Conservation (phyloP, 75 land plant genomes). For the Cupressus sempervirens region DNA sequence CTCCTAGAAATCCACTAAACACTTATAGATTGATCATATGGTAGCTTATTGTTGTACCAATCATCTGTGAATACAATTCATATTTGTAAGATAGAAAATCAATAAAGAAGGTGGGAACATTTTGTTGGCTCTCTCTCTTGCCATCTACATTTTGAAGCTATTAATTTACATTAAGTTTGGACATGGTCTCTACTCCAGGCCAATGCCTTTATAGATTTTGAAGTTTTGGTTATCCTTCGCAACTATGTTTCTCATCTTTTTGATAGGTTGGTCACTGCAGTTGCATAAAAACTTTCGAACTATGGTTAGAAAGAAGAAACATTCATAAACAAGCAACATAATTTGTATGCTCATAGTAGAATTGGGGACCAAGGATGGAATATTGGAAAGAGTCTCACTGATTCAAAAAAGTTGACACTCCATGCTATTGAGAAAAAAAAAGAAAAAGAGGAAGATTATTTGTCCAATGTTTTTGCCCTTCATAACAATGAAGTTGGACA, state of each 20-base stretch:
- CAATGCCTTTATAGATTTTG: slow-evolving; percentile 79
- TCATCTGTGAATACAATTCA: too few relatives aligned
- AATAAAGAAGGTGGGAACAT: slow-evolving; percentile 90
- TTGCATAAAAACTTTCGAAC: slow-evolving; percentile 16
- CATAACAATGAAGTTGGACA: slow-evolving; percentile 6
- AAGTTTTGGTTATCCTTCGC: slow-evolving; percentile 63
- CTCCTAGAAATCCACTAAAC: slow-evolving; percentile 92
- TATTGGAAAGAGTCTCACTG: not conserved
- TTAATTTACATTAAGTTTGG: slow-evolving; percentile 98
- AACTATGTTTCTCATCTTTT: slow-evolving; percentile 40
- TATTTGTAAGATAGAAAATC: too few relatives aligned
- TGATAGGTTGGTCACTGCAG: slow-evolving; percentile 44
- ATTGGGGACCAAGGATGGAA: not conserved
- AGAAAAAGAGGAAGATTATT: not conserved
- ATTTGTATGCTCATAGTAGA: not conserved
- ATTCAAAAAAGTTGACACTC: not conserved
- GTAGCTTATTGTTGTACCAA: too few relatives aligned
- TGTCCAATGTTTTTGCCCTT: not conserved
- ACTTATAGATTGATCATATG: too few relatives aligned
- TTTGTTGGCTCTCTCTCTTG: slow-evolving; percentile 95
- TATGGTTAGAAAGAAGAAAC: slow-evolving; percentile 6
- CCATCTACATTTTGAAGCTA: slow-evolving; percentile 85
- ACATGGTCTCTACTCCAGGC: slow-evolving; percentile 84
- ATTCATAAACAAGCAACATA: not conserved
- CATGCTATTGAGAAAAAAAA: not conserved